Conservation (phyloP, 1,139 yeast genomes). For the Scheffersomyces parashehatae region DNA sequence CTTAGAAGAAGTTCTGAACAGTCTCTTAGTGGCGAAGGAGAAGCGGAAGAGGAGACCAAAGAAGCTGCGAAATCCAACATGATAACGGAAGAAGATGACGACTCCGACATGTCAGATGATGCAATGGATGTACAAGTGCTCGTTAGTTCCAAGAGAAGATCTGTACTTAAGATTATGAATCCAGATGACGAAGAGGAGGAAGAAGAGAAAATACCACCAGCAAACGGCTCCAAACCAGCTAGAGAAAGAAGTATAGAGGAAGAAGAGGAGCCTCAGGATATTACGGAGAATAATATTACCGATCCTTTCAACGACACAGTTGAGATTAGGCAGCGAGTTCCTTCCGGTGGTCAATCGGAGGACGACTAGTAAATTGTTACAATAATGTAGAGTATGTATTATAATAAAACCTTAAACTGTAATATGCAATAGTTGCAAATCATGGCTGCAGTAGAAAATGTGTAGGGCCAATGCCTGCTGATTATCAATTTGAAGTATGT, state of each 20-base stretch:
- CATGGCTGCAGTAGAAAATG: too few relatives aligned
- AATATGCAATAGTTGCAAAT: too few relatives aligned
- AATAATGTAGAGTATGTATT: neutral
- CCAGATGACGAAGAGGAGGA: slow-evolving; percentile 44
- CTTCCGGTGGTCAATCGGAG: slow-evolving; percentile 23
- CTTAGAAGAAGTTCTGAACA: neutral
- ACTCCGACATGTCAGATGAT: slow-evolving; percentile 39
- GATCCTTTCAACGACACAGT: slow-evolving; percentile 2
- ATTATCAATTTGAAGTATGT: too few relatives aligned
- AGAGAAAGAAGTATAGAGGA: slow-evolving; percentile 7
- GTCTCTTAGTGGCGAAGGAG: neutral
- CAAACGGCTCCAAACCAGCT: too few relatives aligned
- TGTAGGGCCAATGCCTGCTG: too few relatives aligned
- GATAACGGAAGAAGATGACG: slow-evolving; percentile 14
- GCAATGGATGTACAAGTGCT: slow-evolving; percentile 68
- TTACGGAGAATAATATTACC: slow-evolving; percentile 1
- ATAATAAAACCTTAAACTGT: neutral
- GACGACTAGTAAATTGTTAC: slow-evolving; percentile 5
- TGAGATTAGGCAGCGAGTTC: slow-evolving; percentile 29
- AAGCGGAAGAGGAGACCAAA: neutral
- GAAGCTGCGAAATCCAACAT: neutral
- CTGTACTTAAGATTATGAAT: slow-evolving; percentile 62
- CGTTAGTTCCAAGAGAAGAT: slow-evolving; percentile 69
- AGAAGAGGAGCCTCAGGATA: slow-evolving; percentile 10
- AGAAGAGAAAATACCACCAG: neutral